phyloP scores from a whole-genome alignment of 192 early-diverging fungal genomes.

The Rhizophagus prolifer region DNA sequence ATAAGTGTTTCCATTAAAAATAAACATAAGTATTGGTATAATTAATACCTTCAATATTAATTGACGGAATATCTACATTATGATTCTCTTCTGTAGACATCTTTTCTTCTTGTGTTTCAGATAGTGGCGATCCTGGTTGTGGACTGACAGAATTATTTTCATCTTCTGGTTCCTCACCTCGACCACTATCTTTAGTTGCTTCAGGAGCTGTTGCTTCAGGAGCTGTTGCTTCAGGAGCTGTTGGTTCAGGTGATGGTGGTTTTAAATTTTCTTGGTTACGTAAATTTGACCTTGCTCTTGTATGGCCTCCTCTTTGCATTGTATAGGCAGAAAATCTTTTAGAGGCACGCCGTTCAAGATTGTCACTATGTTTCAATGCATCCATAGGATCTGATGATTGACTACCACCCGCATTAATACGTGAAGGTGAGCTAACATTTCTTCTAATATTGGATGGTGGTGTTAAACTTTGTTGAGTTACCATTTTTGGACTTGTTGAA shows the following conservation, averaged over 20 bases:
- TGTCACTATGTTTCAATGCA: conserved; percentile 21
- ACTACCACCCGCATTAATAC: not conserved
- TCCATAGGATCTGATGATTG: conserved; percentile 15
- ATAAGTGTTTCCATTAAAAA: not conserved
- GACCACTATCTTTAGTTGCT: not conserved
- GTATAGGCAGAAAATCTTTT: conserved; percentile 20
- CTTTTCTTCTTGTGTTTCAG: conserved; percentile 1
- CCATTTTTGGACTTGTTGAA: not conserved
- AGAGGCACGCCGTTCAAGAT: conserved; percentile 27
- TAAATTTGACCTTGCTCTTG: not conserved
- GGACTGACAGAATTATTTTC: not conserved
- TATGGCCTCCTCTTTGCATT: not conserved
- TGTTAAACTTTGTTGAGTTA: not conserved
- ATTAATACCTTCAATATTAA: conserved; percentile 19
- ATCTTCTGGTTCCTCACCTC: not conserved
- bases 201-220: not conserved
- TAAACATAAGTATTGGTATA: not conserved
- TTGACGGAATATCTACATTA: not conserved
- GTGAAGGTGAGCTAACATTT: conserved; percentile 3
- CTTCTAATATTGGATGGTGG: not conserved
- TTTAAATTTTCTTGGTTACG: not conserved
- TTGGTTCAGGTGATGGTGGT: not conserved
- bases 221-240: not conserved
- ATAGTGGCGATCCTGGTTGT: not conserved
- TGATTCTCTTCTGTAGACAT: not conserved